Conservation (phyloP, 129 eudicot genomes). For the sunflower (Helianthus annuus) region HanXRQr2.0-SUNRISE NC_035448.2:202045917-202046416, state of each 20-base stretch:
- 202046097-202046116: too few relatives aligned
- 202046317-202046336: slow-evolving; percentile 5
- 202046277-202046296: neutral
- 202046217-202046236: neutral
- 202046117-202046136: too few relatives aligned
- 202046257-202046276: slow-evolving; percentile 16
- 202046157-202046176: neutral
- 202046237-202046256: neutral
- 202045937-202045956: slow-evolving; percentile 6
- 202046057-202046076: slow-evolving; percentile 1
- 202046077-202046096: too few relatives aligned
- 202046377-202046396: neutral
- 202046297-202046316: neutral
- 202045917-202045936: neutral
- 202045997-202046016: slow-evolving; percentile 1
- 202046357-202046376: neutral
- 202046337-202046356: neutral
- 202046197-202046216: neutral
- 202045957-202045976: neutral
- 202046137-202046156: neutral
- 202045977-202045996: slow-evolving; percentile 9
- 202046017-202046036: neutral
- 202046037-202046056: neutral
- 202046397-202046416: neutral
- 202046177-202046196: neutral